A percentile compares a stretch with the other conserved stretches of the same genome.
phyloP scores from a whole-genome alignment of 2,329 filamentous ascomycete species.

The Phaeosphaeriaceae sp. region DNA sequence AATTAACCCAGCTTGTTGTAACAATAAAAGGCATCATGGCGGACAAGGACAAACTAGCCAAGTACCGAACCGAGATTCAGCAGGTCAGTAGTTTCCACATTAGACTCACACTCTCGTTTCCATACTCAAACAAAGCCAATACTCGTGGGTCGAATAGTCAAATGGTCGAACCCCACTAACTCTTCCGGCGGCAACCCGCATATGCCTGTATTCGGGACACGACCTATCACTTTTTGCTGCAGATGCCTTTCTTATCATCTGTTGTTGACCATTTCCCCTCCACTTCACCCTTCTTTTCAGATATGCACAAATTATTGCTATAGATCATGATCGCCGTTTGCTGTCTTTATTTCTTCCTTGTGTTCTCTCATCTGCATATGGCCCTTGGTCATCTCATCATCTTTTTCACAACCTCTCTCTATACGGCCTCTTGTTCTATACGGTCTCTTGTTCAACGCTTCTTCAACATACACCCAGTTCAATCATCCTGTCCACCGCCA shows the following conservation, averaged over 20 bases:
- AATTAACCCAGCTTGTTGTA: not conserved
- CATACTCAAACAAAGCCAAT: too few species aligned
- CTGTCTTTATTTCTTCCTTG: not conserved
- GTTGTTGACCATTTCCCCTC: not conserved
- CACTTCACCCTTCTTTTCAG: too few species aligned
- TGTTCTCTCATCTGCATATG: not conserved
- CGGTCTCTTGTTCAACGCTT: slow-evolving; percentile 5
- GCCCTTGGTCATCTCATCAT: slow-evolving; percentile 5
- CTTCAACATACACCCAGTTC: slow-evolving; percentile 5
- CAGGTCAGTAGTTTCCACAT: slow-evolving; percentile 67
- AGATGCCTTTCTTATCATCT: not conserved
- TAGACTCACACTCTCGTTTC: not conserved
- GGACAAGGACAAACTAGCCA: slow-evolving; percentile 77
- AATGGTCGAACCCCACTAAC: too few species aligned
- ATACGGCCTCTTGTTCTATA: slow-evolving; percentile 2
- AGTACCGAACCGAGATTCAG: slow-evolving; percentile 98
- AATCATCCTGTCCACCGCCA: slow-evolving; percentile 6
- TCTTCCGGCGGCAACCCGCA: slow-evolving; percentile 11
- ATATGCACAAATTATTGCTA: not conserved
- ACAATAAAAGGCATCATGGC: slow-evolving; percentile 60
- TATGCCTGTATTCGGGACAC: slow-evolving; percentile 5
- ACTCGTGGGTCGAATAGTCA: too few species aligned
- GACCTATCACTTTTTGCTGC: slow-evolving; percentile 5
- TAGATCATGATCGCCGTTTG: not conserved
- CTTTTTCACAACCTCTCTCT: not conserved